Evolutionary conservation across 148 eudicot genomes (phyloP).

Genomic region (Heliosperma pusillum): DNA sequence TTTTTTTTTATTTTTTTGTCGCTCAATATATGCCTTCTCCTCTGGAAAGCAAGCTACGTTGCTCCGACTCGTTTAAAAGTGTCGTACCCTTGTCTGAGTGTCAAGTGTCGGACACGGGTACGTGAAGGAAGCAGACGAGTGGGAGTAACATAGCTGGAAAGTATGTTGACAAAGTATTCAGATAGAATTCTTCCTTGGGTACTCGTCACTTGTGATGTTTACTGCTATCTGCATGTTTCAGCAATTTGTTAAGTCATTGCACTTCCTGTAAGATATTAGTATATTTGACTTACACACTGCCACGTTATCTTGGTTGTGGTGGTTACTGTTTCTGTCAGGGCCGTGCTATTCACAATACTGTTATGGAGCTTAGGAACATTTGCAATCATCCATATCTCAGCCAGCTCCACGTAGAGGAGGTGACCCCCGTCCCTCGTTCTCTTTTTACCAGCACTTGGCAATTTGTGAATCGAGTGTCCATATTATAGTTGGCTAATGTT

Average conservation of each 20-base stretch:
- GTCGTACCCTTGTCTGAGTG: too few species aligned
- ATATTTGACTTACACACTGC: neutral
- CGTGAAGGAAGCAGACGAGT: too few species aligned
- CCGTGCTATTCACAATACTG: constrained; percentile 92
- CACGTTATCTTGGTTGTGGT: neutral
- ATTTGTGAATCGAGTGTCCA: constrained; percentile 3
- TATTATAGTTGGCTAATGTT: neutral
- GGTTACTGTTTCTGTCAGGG: constrained; percentile 43
- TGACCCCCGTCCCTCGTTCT: constrained; percentile 1
- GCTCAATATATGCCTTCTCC: neutral
- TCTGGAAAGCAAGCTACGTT: too few species aligned
- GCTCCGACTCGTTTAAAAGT: too few species aligned
- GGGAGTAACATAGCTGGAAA: too few species aligned
- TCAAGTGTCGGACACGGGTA: too few species aligned
- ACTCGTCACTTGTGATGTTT: neutral
- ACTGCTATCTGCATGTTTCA: neutral
- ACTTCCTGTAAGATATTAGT: neutral
- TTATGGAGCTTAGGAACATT: constrained; percentile 97
- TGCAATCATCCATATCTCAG: constrained; percentile 99
- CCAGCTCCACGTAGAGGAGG: constrained; percentile 91
- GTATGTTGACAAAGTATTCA: neutral
- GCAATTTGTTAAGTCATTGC: neutral
- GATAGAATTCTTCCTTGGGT: neutral
- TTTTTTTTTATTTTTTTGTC: constrained; percentile 26
- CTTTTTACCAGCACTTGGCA: constrained; percentile 17